These are phyloP conservation scores for Selenicereus undatus DNA, from an alignment of 148 eudicot genomes.

Conservation along the genomic window DNA sequence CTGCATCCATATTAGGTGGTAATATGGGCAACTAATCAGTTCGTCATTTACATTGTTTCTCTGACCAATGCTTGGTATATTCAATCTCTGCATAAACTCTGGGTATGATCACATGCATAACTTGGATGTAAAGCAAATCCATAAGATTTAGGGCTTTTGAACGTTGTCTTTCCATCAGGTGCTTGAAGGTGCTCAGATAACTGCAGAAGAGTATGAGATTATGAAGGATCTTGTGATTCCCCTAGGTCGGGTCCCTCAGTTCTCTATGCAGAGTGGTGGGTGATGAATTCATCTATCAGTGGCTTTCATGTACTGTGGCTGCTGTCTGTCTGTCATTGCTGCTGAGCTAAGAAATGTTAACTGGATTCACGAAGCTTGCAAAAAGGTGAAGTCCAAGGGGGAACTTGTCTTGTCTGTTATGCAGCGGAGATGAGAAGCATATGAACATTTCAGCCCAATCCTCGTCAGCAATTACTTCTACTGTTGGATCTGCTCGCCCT, in stretches of 20 bases:
- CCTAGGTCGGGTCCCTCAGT: slow-evolving; percentile 66
- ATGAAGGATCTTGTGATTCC: slow-evolving; percentile 85
- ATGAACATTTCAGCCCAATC: too few species aligned
- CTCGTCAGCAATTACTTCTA: too few species aligned
- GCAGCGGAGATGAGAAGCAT: too few species aligned
- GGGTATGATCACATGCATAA: not conserved
- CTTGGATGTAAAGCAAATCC: not conserved
- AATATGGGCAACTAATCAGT: not conserved
- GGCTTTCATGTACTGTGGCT: too few species aligned
- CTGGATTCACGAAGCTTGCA: too few species aligned
- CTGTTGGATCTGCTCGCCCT: too few species aligned
- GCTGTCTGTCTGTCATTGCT: too few species aligned
- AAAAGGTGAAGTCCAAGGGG: too few species aligned
- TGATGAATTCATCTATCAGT: slow-evolving; percentile 14
- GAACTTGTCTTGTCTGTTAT: too few species aligned
- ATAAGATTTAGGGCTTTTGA: not conserved
- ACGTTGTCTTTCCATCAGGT: slow-evolving; percentile 34
- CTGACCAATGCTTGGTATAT: not conserved
- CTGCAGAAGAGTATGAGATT: slow-evolving; percentile 59
- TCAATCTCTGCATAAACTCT: not conserved
- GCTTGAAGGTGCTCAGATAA: slow-evolving; percentile 60
- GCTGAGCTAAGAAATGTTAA: too few species aligned
- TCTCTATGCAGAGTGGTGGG: slow-evolving; percentile 63
- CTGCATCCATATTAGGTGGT: not conserved
- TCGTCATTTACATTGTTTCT: not conserved